Base-by-base conservation (phyloP, 106 monocot genomes). In the Allium fistulosum region DNA sequence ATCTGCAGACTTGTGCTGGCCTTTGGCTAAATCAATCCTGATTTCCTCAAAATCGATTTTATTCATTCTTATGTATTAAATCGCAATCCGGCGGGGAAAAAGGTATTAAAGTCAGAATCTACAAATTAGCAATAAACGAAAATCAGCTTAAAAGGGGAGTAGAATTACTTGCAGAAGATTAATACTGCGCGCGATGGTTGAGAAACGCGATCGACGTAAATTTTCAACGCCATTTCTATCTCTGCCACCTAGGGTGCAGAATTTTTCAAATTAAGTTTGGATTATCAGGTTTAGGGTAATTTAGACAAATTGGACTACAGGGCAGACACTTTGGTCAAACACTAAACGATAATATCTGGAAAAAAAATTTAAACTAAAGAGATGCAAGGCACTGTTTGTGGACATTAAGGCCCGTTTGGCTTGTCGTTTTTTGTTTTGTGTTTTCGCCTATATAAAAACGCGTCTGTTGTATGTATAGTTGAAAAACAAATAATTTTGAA, bases 91-190 rank as follows among this genome's bases (percentile, higher is more conserved):
- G 37, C 37, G 37, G 46, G 55, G 22, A 17, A 59, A 7, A 53
- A 59, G 53, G 14, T 10, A 61, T 10, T 3, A 14, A 57, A 9
- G 49, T 15, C 9, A 10, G 48, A 17, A 65, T 18, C 15, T 8
- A 14, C 26, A 53, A 67, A 53, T 26, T 18, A 27, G 53, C 51
- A 22, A 53, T 51, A 27, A 50, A 8, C 17, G 53, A 58, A n/a
- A 22, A 46, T 26, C 48, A 59, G 9, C 8, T 48, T 48, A 62
- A 46, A 46, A 2, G 1, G 22, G 9, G 65, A 50, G 37, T 10
- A 58, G 15, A 63, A 37, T 68, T 80, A 93, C 95, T 92, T 96
- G 96, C 96, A 96, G 75, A 92, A 96, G 78, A 96, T 96, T 61
- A 96, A 10, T 68, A 96, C 27, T 12, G 96, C 96, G 6, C 91